Percentiles rank a stretch among this genome's conserved stretches.
Conservation (phyloP, 176 grass and related monocot species). For the Musa schizocarpa region DNA sequence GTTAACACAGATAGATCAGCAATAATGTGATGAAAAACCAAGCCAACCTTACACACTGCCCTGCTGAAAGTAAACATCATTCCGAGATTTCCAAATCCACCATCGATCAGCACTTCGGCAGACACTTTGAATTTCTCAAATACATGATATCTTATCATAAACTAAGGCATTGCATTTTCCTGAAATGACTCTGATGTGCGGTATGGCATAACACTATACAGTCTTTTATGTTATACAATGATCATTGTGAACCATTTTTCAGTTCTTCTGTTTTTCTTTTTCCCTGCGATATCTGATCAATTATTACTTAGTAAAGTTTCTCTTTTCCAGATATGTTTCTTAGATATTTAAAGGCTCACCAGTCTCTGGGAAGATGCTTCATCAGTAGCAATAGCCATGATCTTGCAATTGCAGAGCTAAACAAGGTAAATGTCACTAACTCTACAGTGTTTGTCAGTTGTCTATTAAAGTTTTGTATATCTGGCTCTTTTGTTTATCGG, state of each 20-base stretch:
- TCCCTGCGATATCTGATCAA: background rate
- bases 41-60: too few species aligned
- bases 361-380: constrained; percentile 35
- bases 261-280: background rate
- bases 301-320: background rate
- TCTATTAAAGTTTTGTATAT: background rate
- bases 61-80: too few species aligned
- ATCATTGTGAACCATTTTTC: background rate
- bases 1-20: too few species aligned
- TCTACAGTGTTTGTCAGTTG: background rate
- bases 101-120: too few species aligned
- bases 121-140: too few species aligned
- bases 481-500: background rate
- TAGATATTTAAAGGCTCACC: constrained; percentile 19
- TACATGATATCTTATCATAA: too few species aligned
- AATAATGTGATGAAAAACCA: too few species aligned
- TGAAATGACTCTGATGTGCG: too few species aligned
- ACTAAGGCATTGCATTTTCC: too few species aligned
- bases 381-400: constrained; percentile 25
- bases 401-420: constrained; percentile 40
- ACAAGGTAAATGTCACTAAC: constrained; percentile 32
- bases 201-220: too few species aligned
- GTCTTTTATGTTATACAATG: too few species aligned
- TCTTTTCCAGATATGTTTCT: constrained; percentile 17
- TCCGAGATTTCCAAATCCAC: too few species aligned